Evolutionary conservation across 805 yeast genomes (phyloP), one percentile per base, ranked within the genome.

Genomic region (Cyberlindnera nakhonratchasimensis): DNA sequence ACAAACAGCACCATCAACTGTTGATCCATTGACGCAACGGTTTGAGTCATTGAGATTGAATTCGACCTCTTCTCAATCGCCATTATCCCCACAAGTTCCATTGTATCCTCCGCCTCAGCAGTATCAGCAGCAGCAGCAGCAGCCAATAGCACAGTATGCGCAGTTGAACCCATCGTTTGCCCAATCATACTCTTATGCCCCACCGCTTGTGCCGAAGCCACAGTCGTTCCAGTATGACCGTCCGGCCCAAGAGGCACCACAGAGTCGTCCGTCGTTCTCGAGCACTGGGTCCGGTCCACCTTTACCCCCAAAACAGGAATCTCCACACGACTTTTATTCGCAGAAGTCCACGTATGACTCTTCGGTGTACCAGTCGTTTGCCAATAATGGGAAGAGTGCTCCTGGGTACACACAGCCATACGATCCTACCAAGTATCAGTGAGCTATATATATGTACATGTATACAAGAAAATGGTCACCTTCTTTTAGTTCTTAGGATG

Each of bases 321-420:
- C 32, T 19, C 37, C 42, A 9, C 45, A 40, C n/a, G 31, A 39
- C 3, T 72, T 74, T 46, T 76, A 75, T 48, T 66, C 66, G 34
- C 72, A 69, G 5, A 78, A 80, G 2, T 70, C 80, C 2, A 75
- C 71, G 3, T 76, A 67, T 53, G 72, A 74, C 59, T 69, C 37
- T 4, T 26, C 17, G 28, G 52, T 75, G 60, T 74, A 75, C 37
- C 43, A 45, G 3, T 42, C 46, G 7, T 42, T 24, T 25, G 45
- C 35, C 37, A 24, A 29, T 22, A 20, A 18, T 29, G 24, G 16
- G 34, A 30, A 20, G 17, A 13, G 25, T 33, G 17, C 14, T 22
- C 9, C 36, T 13, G 37, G 49, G 4, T 53, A 52, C 28, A 40
- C 57, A 0, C 48, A 46, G 21, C 57, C 62, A 3, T 56, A 57